Evolutionary conservation across 345 rosid genomes (phyloP).

Genomic region (Aquilaria yunnanensis): DNA sequence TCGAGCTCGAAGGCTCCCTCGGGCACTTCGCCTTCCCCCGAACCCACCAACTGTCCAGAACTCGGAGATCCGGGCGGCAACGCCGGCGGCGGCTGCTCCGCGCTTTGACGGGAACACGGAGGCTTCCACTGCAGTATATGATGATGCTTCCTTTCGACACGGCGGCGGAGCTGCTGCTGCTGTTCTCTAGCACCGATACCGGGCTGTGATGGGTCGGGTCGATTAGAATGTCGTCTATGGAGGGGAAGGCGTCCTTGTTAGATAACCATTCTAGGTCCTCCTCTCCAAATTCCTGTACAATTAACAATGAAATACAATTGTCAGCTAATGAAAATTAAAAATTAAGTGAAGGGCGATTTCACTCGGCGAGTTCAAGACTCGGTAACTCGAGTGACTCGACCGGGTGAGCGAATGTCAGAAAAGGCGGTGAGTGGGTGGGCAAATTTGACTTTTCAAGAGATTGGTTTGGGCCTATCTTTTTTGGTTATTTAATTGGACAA

Average conservation of each 20-base stretch:
- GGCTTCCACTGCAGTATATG: conserved; percentile 35
- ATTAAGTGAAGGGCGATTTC: no score
- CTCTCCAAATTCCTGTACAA: conserved; percentile 47
- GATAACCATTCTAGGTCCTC: conserved; percentile 87
- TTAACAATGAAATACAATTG: not conserved
- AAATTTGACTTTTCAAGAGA: conserved; percentile 8
- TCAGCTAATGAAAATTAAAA: no score
- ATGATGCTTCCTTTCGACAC: conserved; percentile 22
- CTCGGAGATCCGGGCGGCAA: conserved; percentile 28
- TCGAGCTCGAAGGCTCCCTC: conserved; percentile 8
- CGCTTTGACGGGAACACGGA: conserved; percentile 43
- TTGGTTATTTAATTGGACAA: conserved; percentile 22
- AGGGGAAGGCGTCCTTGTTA: conserved; percentile 69
- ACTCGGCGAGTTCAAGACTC: conserved; percentile 13
- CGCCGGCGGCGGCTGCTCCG: conserved; percentile 53
- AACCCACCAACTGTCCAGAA: conserved; percentile 22
- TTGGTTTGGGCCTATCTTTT: not conserved
- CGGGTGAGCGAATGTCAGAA: not conserved
- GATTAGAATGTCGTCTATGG: conserved; percentile 46
- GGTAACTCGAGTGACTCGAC: conserved; percentile 7
- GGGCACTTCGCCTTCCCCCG: conserved; percentile 17
- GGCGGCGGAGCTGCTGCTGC: conserved; percentile 29
- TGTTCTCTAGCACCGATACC: conserved; percentile 56
- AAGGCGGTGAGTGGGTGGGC: conserved; percentile 2
- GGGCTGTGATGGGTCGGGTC: conserved; percentile 53